These are phyloP conservation scores for Phytophthora kernoviae DNA, from an alignment of 352 stramenopile genomes.

Conservation along the genomic window DNA sequence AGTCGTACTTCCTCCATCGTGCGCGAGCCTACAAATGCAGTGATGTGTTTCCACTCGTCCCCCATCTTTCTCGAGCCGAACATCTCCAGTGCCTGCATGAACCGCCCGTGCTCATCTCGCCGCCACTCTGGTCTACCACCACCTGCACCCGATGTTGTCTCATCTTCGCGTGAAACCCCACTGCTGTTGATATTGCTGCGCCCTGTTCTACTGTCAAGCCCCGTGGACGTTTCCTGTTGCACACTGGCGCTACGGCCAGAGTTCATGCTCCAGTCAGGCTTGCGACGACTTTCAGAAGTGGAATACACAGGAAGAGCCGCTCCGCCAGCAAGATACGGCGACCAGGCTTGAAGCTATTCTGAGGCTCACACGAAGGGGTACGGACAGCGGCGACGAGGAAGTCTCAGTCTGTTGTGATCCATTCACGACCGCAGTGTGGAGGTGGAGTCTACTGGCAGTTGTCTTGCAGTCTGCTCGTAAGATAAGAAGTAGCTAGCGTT, in stretches of 20 bases:
- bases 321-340: background rate
- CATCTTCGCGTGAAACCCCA: conserved; percentile 2
- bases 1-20: conserved; percentile 68
- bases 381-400: background rate
- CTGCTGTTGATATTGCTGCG: background rate
- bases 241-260: background rate
- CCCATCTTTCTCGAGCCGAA: conserved; percentile 56
- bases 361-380: background rate
- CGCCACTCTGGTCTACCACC: conserved; percentile 40
- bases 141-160: conserved; percentile 6
- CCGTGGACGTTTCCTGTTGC: background rate
- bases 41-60: conserved; percentile 76
- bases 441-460: too few relatives aligned
- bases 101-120: conserved; percentile 73
- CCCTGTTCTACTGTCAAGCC: conserved; percentile 2
- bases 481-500: too few relatives aligned
- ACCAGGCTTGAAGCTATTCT: background rate
- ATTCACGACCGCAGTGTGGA: background rate
- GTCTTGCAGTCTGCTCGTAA: too few relatives aligned
- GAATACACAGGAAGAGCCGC: conserved; percentile 1
- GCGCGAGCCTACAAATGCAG: conserved; percentile 69
- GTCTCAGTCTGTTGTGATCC: background rate
- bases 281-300: background rate
- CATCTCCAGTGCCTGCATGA: conserved; percentile 82
- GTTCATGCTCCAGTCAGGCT: background rate